A percentile compares a stretch with the other conserved stretches of the same genome.
These are phyloP conservation scores for Quillaja saponaria DNA, from an alignment of 306 rosid species.

Conservation along the genomic window DNA sequence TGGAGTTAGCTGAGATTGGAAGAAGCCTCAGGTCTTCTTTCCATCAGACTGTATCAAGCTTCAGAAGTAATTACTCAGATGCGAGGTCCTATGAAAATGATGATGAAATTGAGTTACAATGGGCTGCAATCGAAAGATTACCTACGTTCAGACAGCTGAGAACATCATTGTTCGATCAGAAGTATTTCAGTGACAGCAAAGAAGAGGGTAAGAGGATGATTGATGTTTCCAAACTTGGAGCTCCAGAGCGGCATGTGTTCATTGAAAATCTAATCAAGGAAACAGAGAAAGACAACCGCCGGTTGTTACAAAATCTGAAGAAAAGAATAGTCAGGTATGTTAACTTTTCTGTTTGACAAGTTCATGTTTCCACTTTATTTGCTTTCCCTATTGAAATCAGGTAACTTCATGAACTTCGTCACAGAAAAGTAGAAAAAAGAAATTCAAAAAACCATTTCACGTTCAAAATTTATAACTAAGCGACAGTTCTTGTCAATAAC, in stretches of 20 bases:
- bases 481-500: too few relatives aligned
- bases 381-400: too few relatives aligned
- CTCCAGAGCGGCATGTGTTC: conserved; percentile 54
- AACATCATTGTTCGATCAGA: conserved; percentile 58
- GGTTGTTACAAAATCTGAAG: conserved; percentile 52
- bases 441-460: too few relatives aligned
- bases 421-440: too few relatives aligned
- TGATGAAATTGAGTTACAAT: conserved; percentile 32
- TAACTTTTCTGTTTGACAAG: neutral
- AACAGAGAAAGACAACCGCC: conserved; percentile 64
- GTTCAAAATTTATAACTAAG: too few relatives aligned
- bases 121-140: conserved; percentile 64
- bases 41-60: conserved; percentile 47
- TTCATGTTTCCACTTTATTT: neutral
- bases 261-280: conserved; percentile 63
- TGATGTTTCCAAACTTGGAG: conserved; percentile 68
- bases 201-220: conserved; percentile 40
- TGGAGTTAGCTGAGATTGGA: conserved; percentile 62
- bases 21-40: conserved; percentile 60
- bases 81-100: conserved; percentile 5
- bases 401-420: too few relatives aligned
- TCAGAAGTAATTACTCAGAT: conserved; percentile 25
- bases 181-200: conserved; percentile 12
- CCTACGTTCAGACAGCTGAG: conserved; percentile 44
- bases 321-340: conserved; percentile 59